phyloP scores from a whole-genome alignment of 2,329 filamentous ascomycete species.

The Dissoconium aciculare region DNA sequence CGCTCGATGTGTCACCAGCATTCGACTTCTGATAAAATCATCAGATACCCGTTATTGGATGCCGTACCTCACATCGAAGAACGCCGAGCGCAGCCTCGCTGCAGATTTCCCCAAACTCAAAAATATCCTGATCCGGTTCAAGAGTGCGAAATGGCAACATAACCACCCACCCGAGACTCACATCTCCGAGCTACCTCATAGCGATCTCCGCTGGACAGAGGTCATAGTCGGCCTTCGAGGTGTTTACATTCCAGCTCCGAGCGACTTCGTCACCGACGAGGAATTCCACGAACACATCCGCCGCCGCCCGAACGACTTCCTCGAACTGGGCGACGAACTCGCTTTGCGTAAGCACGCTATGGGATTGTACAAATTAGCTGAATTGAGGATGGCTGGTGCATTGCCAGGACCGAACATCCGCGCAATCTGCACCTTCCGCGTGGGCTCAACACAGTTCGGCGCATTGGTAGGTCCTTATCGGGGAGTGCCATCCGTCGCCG shows the following conservation, averaged over 20 bases:
- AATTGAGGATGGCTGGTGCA: not conserved
- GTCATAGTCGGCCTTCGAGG: constrained; percentile 18
- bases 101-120: constrained; percentile 22
- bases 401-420: constrained; percentile 14
- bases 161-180: constrained; percentile 15
- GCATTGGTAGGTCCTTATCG: constrained; percentile 16
- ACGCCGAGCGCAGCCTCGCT: constrained; percentile 16
- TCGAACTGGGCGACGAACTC: constrained; percentile 5
- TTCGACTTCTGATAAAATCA: constrained; percentile 22
- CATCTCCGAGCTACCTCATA: constrained; percentile 17
- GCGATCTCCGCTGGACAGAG: constrained; percentile 18
- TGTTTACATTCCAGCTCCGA: constrained; percentile 14
- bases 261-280: constrained; percentile 4
- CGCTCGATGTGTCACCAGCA: constrained; percentile 12
- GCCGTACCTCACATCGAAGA: constrained; percentile 21
- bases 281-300: constrained; percentile 10
- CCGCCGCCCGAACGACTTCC: constrained; percentile 6
- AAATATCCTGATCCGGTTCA: constrained; percentile 19
- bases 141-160: constrained; percentile 22
- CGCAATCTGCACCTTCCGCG: constrained; percentile 19
- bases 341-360: constrained; percentile 11
- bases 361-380: constrained; percentile 9
- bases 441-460: constrained; percentile 17
- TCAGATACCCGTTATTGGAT: constrained; percentile 25
- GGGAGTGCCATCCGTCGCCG: too few relatives aligned